Evolutionary conservation across 208 protist species (phyloP), one percentile per base, ranked within the genome.

Genomic region (Trypanosoma scelopori): DNA sequence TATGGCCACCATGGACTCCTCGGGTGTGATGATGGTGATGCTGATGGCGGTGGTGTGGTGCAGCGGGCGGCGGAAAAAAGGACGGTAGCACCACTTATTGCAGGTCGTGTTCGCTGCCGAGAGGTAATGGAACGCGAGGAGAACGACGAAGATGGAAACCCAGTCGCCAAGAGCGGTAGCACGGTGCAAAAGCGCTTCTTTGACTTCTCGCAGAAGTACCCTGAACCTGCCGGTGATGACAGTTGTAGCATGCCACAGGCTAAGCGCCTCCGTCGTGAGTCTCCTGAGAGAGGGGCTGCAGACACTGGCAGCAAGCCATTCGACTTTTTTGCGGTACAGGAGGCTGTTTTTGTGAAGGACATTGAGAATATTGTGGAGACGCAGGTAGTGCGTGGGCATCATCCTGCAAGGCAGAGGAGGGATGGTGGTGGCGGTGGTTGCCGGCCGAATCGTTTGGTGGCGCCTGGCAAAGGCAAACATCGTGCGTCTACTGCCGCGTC

Each of bases 301-400:
- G 60, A 62, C 5, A 57, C 51, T 20, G 62, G 65, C 3, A 64
- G 52, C 46, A 32, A 60, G 18, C 9, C 59, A 16, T 94, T 94
- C 76, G 73, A 94, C 30, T 89, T 80, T 61, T 92, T 92, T 55
- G 28, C 47, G 0, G 78, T 77, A 4, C 89, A 94, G 65, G 80
- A 91, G 42, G 60, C 74, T 3, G 83, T 74, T 4, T 94, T 94
- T 53, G 22, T 79, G 41, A 89, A 89, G 25, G 84, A 94, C 57
- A 76, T 94, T 64, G 84, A 77, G 0, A 35, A 48, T 16, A 92
- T 94, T 32, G 73, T 71, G n/a, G 73, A 84, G n/a, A 67, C 59
- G 20, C 89, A 94, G 62, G 47, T 28, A 5, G 30, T 71, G 45
- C 79, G 72, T 7, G 27, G 52, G 23, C 56, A 58, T 20, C 45